Evolutionary conservation across 148 eudicot species (phyloP).

Genomic region (Chenopodium formosanum): DNA sequence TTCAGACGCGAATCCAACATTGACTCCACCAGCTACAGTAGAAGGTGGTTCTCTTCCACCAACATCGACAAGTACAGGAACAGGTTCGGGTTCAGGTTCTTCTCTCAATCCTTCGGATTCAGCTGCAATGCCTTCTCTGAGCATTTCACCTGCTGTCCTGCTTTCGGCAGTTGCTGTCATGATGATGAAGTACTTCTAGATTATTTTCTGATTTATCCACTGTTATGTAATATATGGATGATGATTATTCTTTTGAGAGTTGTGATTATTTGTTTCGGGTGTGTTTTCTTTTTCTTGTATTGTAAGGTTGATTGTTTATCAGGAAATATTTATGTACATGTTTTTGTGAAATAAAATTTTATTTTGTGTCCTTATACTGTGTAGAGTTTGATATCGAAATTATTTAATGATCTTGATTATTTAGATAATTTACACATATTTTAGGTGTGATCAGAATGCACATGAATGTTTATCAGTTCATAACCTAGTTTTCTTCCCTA

Average conservation of each 20-base stretch:
- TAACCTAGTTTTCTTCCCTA: no score
- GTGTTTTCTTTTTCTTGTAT: not conserved
- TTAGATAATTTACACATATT: not conserved
- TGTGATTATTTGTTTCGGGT: not conserved
- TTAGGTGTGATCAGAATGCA: not conserved
- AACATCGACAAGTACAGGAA: constrained; percentile 39
- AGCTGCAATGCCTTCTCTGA: constrained; percentile 38
- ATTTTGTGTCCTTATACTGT: not conserved
- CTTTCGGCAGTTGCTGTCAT: constrained; percentile 33
- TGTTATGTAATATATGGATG: constrained; percentile 19
- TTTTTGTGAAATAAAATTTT: constrained; percentile 17
- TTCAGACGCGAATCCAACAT: constrained; percentile 36
- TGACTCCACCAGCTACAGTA: constrained; percentile 43
- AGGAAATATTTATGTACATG: constrained; percentile 14
- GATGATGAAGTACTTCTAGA: constrained; percentile 33
- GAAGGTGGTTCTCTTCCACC: constrained; percentile 36
- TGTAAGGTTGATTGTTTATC: constrained; percentile 8
- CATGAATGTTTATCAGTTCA: not conserved
- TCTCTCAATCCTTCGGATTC: constrained; percentile 34
- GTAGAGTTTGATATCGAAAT: not conserved
- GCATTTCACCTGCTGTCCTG: constrained; percentile 35
- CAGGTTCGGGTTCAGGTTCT: constrained; percentile 37
- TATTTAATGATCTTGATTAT: not conserved
- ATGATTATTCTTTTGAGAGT: constrained; percentile 29
- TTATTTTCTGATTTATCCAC: not conserved